Evolutionary conservation across 2,329 filamentous ascomycete genomes (phyloP), one percentile per base, ranked within the genome.

Genomic region (Penicillium brasilianum): DNA sequence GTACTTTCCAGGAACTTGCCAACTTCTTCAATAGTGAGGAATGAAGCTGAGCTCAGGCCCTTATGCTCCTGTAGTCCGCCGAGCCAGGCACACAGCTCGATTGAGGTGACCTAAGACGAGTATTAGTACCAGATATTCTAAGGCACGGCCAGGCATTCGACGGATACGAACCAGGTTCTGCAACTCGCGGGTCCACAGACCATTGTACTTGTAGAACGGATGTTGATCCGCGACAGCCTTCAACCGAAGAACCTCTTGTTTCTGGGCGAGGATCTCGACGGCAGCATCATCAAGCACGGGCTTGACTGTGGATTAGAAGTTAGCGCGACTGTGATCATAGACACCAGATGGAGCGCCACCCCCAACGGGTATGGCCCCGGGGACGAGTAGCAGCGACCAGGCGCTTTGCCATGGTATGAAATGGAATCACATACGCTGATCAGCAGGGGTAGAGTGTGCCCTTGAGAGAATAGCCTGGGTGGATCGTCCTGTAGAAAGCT

Each of bases 201-300:
- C 82, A 78, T 97, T 97, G 82, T 96, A 97, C 85, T 97, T 97
- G 87, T 98, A 99, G 83, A 98, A 99, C 0, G 95, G 94, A 72
- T 96, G 90, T 75, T 91, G 85, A 28, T 92, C 93, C 2, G 93
- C 92, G 57, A 91, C 85, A 57, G 84, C 79, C 63, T 87, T 85
- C 48, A 99, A 86, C 67, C 89, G 87, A 59, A 82, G 80, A 49
- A 97, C 85, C 48, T 89, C 90, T 51, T 87, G 82, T 58, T 91
- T 85, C 76, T 96, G 88, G 37, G 90, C 85, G 65, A 85, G 81
- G 74, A 98, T 90, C 59, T 86, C 85, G 62, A 81, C 79, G 62
- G 92, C 86, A 1, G 92, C 88, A 67, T 90, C 85, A 11, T 84
- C 81, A 46, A 97, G 83, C 36, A 97, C 82, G 4, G 84, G 79